Base-by-base conservation (phyloP, 306 rosid genomes). In the Acacia crassicarpa region DNA sequence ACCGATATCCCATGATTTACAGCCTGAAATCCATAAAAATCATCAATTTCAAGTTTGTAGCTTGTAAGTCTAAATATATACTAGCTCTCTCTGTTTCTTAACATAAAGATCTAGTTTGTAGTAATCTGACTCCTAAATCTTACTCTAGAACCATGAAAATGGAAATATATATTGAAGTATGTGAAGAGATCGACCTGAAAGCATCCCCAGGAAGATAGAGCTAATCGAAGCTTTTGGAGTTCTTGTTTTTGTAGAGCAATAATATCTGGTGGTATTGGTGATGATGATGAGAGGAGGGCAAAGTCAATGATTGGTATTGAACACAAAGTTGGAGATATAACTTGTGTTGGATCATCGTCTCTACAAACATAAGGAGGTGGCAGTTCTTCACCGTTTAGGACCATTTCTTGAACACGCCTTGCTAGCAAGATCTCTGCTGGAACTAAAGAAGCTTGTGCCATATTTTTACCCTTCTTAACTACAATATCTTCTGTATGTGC, bases 391-490 rank as follows among this genome's bases (percentile, higher is more conserved):
- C 78, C 80, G 38, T 75, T 83, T 43, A 83, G 45, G 66, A 72
- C 82, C 82, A 88, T 80, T 83, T 80, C 91, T 75, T 86, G 86
- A 23, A 83, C 89, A 22, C 89, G 81, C 70, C 77, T 86, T 5
- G 86, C 80, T 16, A 86, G 80, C 12, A 83, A 66, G 32, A 65
- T 72, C 41, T 76, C 86, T 48, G 56, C 54, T 3, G 62, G 3
- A 20, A 63, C 62, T 40, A 25, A 4, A 54, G 51, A 51, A 53
- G 10, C 56, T 41, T 44, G 5, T 43, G 10, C 67, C 84, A 48
- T 81, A 13, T 10, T 32, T 25, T 10, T 25, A 61, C 7, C 35
- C 16, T 48, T 14, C 53, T 48, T 48, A 48, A 48, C 53, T 14
- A 48, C 17, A 48, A 48, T 48, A 46, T 13, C 27, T 61, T 22